Evolutionary conservation across 2,329 filamentous ascomycete species (phyloP), one percentile per base, ranked within the genome.

Genomic region (Juglanconis juglandina): DNA sequence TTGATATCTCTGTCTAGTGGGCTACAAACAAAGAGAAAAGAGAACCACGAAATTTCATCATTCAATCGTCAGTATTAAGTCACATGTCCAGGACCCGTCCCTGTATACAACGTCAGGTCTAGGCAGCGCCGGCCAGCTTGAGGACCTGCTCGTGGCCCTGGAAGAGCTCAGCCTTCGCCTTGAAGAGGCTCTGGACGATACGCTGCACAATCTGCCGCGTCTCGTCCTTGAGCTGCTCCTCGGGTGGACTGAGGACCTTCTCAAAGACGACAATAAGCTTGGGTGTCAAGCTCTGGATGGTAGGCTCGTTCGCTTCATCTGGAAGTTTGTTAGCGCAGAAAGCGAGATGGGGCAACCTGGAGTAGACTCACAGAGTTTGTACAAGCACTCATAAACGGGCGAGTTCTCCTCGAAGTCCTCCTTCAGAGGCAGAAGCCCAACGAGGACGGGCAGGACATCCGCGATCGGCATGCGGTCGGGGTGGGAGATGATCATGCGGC

Each of bases 371-470:
- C 86, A 97, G 65, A 98, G 84, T 75, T 90, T 87, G 75, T 91
- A 88, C 69, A 99, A 88, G 85, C 93, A 96, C 73, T 89, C 85
- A 78, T 89, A 99, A 62, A 98, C 87, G 8, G 95, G 92, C 69
- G 91, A 91, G 77, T 99, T 98, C 84, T 98, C 95, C 76, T 97
- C 92, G 69, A 86, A 98, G 74, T 98, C 95, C 72, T 96, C 93
- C 75, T 90, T 91, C 64, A 98, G 81, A 9, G 95, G 95, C 42
- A 98, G 84, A 34, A 93, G 83, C 63, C 85, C 84, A 59, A 96
- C 84, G 34, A 98, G 78, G 1, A 86, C 87, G 33, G 94, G 93
- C 1, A 99, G 84, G 24, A 96, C 91, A 62, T 96, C 87, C 44
- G 83, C 77, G 56, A 96, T 83, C 17, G 94, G 92, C 9, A 96